Evolutionary conservation across 345 rosid genomes (phyloP), one percentile per base, ranked within the genome.

Genomic region (Anastatica hierochuntica): DNA sequence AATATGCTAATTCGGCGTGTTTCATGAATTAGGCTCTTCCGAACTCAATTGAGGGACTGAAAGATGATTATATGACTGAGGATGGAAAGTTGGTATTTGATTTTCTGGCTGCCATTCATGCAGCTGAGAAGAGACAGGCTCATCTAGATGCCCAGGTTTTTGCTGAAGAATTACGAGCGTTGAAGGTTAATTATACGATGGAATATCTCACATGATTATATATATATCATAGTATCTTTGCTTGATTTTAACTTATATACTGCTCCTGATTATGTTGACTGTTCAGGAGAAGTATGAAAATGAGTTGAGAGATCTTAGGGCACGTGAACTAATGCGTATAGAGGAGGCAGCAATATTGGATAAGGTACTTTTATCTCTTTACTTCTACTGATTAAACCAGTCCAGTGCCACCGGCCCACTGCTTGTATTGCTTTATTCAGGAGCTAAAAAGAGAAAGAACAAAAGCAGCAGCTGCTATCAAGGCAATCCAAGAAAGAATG

Each of bases 331-430:
- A 33, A 94, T 94, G 99, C 85, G 56, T 60, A 77, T 81, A 12
- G 97, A 94, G 78, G 94, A 94, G 77, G 99, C 90, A 21, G 97
- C 97, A 39, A 79, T 94, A 37, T 63, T 88, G 69, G 90, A 94
- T 64, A 94, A 94, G 99, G 99, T 94, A 60, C 20, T 23, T 62
- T 33, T 49, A 44, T 53, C 37, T 66, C 45, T 49, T 17, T 18
- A 58, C 4, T 13, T 26, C 24, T 49, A 27, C 44, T 58, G 46
- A 35, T 42, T 6, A 16, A 51, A 18, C 36, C 64, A 41, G 39
- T 43, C 29, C 36, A 18, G 49, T 34, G 19, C 38, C 24, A 21
- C 24, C 5, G 24, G 10, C n/a, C n/a, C 39, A 49, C 14, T 35
- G 60, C 46, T 19, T 23, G 10, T 29, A 27, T 54, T 44, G 12